Conservation (phyloP, 1,284 basidiomycete genomes). For the Inonotus obliquus region DNA sequence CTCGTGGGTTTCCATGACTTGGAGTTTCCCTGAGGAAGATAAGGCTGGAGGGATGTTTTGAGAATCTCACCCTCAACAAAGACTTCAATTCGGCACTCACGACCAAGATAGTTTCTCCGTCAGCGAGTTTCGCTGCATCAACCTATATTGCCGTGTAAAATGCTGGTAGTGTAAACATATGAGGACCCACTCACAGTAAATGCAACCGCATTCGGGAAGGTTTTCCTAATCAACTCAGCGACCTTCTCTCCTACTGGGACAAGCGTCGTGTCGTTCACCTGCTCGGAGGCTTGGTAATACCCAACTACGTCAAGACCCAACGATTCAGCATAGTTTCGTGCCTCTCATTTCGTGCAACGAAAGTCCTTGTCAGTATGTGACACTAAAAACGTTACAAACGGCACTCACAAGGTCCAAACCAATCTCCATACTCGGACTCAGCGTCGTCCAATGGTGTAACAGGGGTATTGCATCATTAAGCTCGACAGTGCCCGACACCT, state of each 20-base stretch:
- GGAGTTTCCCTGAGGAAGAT: constrained; percentile 35
- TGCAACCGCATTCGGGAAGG: constrained; percentile 54
- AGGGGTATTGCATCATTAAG: constrained; percentile 67
- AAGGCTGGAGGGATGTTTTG: constrained; percentile 35
- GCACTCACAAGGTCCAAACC: constrained; percentile 63
- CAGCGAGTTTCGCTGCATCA: constrained; percentile 50
- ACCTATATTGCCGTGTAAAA: constrained; percentile 39
- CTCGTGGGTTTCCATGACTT: constrained; percentile 41
- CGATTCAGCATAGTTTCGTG: constrained; percentile 48
- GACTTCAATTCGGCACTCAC: constrained; percentile 34
- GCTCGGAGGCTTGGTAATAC: constrained; percentile 69
- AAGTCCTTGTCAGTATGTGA: background rate
- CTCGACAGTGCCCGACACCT: constrained; percentile 32
- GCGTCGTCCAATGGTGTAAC: constrained; percentile 73
- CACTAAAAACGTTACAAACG: background rate
- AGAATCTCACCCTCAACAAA: background rate
- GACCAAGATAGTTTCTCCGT: constrained; percentile 46
- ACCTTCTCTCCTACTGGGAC: constrained; percentile 63
- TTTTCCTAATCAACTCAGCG: constrained; percentile 44
- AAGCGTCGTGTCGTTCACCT: constrained; percentile 50
- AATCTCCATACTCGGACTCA: constrained; percentile 78
- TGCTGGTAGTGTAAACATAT: background rate
- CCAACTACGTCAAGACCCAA: constrained; percentile 51
- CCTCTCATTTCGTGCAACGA: constrained; percentile 34
- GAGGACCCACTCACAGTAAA: constrained; percentile 46